Percentiles rank a stretch among this genome's conserved stretches.
Conservation (phyloP, 208 protist genomes). For the Leishmania braziliensis region DNA sequence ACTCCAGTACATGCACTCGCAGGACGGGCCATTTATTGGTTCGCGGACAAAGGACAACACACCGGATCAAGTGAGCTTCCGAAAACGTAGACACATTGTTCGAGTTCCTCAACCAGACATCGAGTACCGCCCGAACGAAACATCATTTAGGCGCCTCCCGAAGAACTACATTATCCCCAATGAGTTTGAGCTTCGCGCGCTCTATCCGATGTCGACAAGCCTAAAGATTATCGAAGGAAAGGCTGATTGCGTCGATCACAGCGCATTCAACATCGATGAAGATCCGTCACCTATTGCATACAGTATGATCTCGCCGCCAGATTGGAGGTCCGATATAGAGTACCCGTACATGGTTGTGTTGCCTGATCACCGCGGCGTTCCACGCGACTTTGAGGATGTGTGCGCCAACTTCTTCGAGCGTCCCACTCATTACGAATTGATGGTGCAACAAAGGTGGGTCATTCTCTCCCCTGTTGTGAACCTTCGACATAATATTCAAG, state of each 20-base stretch:
- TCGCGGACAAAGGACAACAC: constrained; percentile 63
- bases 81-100: constrained; percentile 59
- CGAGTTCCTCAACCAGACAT: constrained; percentile 76
- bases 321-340: constrained; percentile 58
- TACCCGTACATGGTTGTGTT: constrained; percentile 86
- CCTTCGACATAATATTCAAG: constrained; percentile 75
- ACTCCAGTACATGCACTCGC: constrained; percentile 78
- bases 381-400: constrained; percentile 86
- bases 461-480: constrained; percentile 81
- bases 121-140: constrained; percentile 75
- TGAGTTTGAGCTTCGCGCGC: constrained; percentile 78
- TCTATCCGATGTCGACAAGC: constrained; percentile 81
- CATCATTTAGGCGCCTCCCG: constrained; percentile 78
- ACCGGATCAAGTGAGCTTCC: constrained; percentile 40
- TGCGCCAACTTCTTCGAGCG: constrained; percentile 90
- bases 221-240: constrained; percentile 66
- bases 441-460: constrained; percentile 78
- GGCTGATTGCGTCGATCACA: constrained; percentile 84
- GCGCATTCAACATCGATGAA: constrained; percentile 65
- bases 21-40: constrained; percentile 82
- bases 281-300: constrained; percentile 72
- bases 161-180: constrained; percentile 75
- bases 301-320: constrained; percentile 74
- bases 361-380: constrained; percentile 72
- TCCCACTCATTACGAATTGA: constrained; percentile 61